Percentiles rank a stretch among this genome's conserved stretches.
These are phyloP conservation scores for Cystofilobasidium macerans DNA, from an alignment of 768 basidiomycete genomes.

Conservation along the genomic window DNA sequence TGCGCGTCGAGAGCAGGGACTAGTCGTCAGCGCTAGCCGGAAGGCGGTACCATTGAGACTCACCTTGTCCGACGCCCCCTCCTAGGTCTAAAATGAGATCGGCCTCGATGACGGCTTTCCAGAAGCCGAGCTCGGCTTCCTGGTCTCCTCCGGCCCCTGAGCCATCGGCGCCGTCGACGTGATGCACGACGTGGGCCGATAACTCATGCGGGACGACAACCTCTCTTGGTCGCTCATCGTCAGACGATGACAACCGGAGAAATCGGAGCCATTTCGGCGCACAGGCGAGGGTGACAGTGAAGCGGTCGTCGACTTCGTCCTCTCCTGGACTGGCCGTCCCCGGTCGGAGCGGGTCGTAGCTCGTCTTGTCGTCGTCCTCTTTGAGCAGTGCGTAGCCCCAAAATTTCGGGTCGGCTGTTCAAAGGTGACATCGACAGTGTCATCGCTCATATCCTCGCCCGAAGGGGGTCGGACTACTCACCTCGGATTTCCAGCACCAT, in stretches of 20 bases:
- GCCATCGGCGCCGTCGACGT: background rate
- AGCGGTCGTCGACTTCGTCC: background rate
- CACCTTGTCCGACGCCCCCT: background rate
- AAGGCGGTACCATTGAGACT: background rate
- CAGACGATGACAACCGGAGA: background rate
- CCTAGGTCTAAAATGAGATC: background rate
- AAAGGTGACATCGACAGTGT: too few relatives aligned
- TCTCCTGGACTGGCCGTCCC: background rate
- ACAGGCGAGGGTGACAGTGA: background rate
- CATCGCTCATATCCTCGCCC: too few relatives aligned
- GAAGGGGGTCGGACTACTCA: too few relatives aligned
- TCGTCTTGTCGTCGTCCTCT: background rate
- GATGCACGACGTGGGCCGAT: too few relatives aligned
- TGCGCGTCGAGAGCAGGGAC: background rate
- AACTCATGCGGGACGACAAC: too few relatives aligned
- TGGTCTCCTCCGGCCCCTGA: background rate
- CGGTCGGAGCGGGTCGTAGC: background rate
- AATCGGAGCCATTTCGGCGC: background rate
- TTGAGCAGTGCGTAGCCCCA: slow-evolving; percentile 1
- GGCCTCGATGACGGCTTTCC: background rate
- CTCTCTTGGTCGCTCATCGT: too few relatives aligned
- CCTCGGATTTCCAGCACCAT: background rate
- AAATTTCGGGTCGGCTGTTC: background rate
- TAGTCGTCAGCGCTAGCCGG: background rate
- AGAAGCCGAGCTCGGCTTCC: background rate